A percentile compares a stretch with the other conserved stretches of the same genome.
phyloP scores from a whole-genome alignment of 345 rosid genomes.

The Populus ilicifolia region DNA sequence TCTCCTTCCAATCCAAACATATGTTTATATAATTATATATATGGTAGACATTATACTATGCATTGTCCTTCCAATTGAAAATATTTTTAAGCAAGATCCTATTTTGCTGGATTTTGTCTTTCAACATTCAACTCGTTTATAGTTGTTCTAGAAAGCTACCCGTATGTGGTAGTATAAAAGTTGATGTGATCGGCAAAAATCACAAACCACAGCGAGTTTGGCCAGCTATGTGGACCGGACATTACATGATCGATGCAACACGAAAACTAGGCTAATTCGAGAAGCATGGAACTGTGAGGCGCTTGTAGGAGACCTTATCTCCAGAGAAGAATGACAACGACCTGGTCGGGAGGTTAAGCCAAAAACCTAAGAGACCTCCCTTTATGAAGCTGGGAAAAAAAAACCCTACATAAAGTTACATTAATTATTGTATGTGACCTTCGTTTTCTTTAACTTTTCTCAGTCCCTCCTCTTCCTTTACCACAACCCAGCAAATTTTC shows the following conservation, averaged over 20 bases:
- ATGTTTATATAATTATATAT: too few species aligned
- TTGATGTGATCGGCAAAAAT: neutral
- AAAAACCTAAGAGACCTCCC: neutral
- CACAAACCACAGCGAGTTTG: neutral
- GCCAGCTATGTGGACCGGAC: constrained; percentile 16
- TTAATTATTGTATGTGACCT: constrained; percentile 24
- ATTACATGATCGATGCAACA: constrained; percentile 6
- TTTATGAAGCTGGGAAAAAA: neutral
- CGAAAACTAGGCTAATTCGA: neutral
- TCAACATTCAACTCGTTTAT: too few species aligned
- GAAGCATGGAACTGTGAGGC: constrained; percentile 10
- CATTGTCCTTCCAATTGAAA: too few species aligned
- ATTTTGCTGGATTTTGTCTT: too few species aligned
- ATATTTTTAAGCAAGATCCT: too few species aligned
- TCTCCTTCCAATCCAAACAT: too few species aligned
- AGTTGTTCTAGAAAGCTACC: neutral
- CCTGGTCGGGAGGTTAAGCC: constrained; percentile 26
- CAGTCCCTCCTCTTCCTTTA: neutral
- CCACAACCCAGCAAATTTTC: neutral
- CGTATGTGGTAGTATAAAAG: neutral
- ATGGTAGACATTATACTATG: too few species aligned
- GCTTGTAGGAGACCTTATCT: constrained; percentile 24
- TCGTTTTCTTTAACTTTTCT: neutral
- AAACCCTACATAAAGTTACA: neutral
- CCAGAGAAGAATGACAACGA: constrained; percentile 16